Conservation (phyloP, 192 early-diverging fungal species). For the Linnemannia schmuckeri region DNA sequence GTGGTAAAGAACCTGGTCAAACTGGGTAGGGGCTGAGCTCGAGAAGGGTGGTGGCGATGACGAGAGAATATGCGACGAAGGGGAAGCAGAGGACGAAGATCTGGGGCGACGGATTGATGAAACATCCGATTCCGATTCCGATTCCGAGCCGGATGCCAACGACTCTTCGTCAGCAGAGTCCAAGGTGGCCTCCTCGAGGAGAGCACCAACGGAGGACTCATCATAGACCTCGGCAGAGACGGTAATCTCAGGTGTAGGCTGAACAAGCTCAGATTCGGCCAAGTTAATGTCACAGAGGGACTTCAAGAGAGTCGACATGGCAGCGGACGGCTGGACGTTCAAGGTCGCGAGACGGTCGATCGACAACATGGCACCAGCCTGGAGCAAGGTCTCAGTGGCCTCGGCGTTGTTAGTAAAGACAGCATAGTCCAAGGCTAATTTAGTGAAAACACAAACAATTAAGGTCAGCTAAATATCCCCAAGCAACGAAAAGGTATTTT, state of each 20-base stretch:
- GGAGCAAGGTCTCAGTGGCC: slow-evolving; percentile 22
- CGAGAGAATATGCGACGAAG: neutral
- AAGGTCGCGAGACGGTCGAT: slow-evolving; percentile 19
- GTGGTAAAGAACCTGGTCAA: neutral
- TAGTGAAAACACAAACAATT: neutral
- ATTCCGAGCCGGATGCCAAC: neutral
- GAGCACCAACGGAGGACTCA: slow-evolving; percentile 24
- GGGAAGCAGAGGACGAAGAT: slow-evolving; percentile 2
- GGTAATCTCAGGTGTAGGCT: neutral
- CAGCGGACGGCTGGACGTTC: slow-evolving; percentile 15
- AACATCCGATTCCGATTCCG: neutral
- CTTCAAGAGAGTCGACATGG: slow-evolving; percentile 27
- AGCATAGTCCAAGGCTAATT: slow-evolving; percentile 54
- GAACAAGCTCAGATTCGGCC: neutral
- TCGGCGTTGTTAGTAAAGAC: slow-evolving; percentile 42
- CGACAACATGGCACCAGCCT: slow-evolving; percentile 43
- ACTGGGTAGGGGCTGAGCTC: neutral
- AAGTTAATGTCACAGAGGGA: slow-evolving; percentile 24
- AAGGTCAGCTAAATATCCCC: neutral
- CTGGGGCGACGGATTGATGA: neutral
- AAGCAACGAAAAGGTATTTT: neutral
- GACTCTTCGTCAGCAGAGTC: neutral
- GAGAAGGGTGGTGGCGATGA: neutral
- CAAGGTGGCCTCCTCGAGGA: slow-evolving; percentile 13
- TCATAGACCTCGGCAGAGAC: slow-evolving; percentile 12